These are phyloP conservation scores for Penicillium sp. DNA, from an alignment of 2,329 filamentous ascomycete species.

Conservation along the genomic window DNA sequence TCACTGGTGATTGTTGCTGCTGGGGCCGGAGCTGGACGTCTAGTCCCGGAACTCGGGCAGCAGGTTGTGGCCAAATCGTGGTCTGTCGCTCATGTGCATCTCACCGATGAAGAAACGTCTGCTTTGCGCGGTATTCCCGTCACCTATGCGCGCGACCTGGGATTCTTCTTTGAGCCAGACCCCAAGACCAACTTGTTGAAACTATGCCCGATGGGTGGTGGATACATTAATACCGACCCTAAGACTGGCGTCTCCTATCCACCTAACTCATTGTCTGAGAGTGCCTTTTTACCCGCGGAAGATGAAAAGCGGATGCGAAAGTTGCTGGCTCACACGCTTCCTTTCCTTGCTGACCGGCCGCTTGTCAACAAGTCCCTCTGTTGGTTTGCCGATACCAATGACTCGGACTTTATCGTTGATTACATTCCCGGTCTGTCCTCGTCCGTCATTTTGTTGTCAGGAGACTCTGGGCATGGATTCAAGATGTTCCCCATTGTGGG, in stretches of 20 bases:
- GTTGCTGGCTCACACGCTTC: conserved; percentile 50
- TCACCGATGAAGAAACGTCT: conserved; percentile 51
- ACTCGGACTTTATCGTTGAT: conserved; percentile 58
- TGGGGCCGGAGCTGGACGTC: conserved; percentile 46
- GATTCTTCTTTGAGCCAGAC: conserved; percentile 62
- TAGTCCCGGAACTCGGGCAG: conserved; percentile 47
- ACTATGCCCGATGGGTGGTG: conserved; percentile 55
- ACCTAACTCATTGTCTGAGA: conserved; percentile 33
- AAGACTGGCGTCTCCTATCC: conserved; percentile 39
- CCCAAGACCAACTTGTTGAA: conserved; percentile 54
- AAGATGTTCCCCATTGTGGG: conserved; percentile 60
- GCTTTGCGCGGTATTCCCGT: conserved; percentile 55
- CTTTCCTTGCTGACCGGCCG: conserved; percentile 49
- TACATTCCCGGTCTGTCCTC: conserved; percentile 48
- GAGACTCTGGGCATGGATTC: conserved; percentile 58
- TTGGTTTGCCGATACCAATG: conserved; percentile 58
- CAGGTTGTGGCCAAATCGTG: conserved; percentile 54
- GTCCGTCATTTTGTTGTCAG: conserved; percentile 49
- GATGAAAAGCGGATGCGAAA: conserved; percentile 51
- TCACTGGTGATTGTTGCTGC: conserved; percentile 47
- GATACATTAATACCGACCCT: conserved; percentile 49
- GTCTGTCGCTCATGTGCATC: conserved; percentile 55
- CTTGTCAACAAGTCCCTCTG: conserved; percentile 55
- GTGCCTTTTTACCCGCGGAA: conserved; percentile 48
- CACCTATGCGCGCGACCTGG: conserved; percentile 56